Evolutionary conservation across 2,329 filamentous ascomycete genomes (phyloP).

Genomic region (Phaeosphaeria sp.): DNA sequence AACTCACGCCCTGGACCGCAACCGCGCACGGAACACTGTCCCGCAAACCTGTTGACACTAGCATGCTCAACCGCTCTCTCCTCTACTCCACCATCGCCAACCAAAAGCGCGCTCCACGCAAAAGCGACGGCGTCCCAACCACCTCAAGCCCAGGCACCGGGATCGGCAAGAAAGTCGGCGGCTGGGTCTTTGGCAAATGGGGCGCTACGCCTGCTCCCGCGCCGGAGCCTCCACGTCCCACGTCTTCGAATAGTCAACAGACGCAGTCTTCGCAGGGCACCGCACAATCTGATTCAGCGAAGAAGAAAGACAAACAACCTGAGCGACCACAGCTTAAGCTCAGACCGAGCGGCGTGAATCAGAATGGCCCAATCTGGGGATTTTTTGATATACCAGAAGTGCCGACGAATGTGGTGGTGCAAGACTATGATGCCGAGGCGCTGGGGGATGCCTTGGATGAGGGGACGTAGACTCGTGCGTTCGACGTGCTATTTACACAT

Average conservation of each 20-base stretch:
- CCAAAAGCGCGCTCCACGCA: constrained; percentile 30
- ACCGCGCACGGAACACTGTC: constrained; percentile 59
- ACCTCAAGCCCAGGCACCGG: constrained; percentile 24
- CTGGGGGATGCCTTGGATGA: constrained; percentile 44
- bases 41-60: constrained; percentile 58
- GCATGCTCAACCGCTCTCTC: constrained; percentile 62
- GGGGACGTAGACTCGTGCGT: neutral
- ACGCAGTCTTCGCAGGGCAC: constrained; percentile 26
- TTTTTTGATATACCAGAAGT: constrained; percentile 45
- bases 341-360: constrained; percentile 47
- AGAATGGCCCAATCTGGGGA: constrained; percentile 48
- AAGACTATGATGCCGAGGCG: constrained; percentile 47
- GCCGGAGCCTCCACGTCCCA: constrained; percentile 21
- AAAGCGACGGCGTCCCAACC: constrained; percentile 17
- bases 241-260: constrained; percentile 26
- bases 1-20: constrained; percentile 54
- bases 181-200: constrained; percentile 71
- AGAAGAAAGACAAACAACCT: constrained; percentile 21
- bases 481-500: neutral
- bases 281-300: constrained; percentile 7
- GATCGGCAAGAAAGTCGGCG: constrained; percentile 64
- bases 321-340: constrained; percentile 15
- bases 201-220: constrained; percentile 59
- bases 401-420: constrained; percentile 42
- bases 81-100: constrained; percentile 40